Evolutionary conservation across 768 basidiomycete species (phyloP).

Genomic region (Termitomyces sp.): DNA sequence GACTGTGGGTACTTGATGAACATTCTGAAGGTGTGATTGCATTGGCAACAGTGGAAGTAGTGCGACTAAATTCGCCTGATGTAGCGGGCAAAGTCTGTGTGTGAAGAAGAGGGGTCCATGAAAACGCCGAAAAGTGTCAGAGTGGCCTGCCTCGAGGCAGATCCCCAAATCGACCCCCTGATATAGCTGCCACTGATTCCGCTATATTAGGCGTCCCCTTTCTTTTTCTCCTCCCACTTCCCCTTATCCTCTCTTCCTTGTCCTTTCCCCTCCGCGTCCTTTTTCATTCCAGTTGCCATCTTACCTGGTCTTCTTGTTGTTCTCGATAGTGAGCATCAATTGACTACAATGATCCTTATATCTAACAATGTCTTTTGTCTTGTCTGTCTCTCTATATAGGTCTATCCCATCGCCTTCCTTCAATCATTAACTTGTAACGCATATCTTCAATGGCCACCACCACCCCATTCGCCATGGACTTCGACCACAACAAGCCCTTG

Average conservation of each 20-base stretch:
- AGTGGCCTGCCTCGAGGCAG: constrained; percentile 20
- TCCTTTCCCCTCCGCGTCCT: constrained; percentile 30
- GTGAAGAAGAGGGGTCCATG: constrained; percentile 3
- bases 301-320: constrained; percentile 21
- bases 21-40: background rate
- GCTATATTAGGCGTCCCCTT: constrained; percentile 24
- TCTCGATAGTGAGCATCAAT: constrained; percentile 19
- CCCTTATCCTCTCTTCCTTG: constrained; percentile 17
- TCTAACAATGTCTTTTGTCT: constrained; percentile 18
- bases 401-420: constrained; percentile 22
- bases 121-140: constrained; percentile 18
- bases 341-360: constrained; percentile 24
- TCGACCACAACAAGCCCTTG: constrained; percentile 45
- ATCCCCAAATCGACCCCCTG: constrained; percentile 8
- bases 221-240: constrained; percentile 23
- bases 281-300: constrained; percentile 35
- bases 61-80: constrained; percentile 13
- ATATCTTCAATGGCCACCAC: constrained; percentile 18
- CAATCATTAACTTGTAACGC: background rate
- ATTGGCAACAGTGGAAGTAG: background rate
- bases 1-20: background rate
- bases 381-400: constrained; percentile 18
- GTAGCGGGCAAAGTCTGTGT: constrained; percentile 12
- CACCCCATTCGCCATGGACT: constrained; percentile 40
- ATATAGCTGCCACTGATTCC: constrained; percentile 15